Base-by-base conservation (phyloP, 202 grass and related monocot species). In the Digitaria exilis region DNA sequence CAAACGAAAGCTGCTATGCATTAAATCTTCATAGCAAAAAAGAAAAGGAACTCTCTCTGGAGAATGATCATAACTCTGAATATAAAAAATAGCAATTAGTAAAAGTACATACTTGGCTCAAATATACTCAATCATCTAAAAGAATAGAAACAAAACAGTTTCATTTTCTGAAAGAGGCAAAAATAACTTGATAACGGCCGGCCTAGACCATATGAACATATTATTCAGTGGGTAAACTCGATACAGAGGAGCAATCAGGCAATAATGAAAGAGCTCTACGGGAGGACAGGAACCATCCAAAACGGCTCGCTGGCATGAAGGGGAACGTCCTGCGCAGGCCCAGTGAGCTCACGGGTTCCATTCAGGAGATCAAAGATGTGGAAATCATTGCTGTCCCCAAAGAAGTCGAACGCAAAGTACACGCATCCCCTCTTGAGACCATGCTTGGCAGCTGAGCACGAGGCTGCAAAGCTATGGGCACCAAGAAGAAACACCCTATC, bases 331-430 rank as follows among this genome's bases (percentile, higher is more conserved):
- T 51, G 61, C 1, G 11, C 3, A 25, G 60, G 76, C 0, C 0
- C 14, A 66, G 7, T 30, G 8, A 79, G 29, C 29, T 66, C 45
- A 37, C 44, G 29, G 8, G 61, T 39, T 44, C 61, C 61, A 39
- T 79, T 61, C 19, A 22, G 8, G 29, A 79, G 44, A 79, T 79
- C 30, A 79, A 79, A 79, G 19, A 79, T 51, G 21, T 66, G 60
- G 19, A 16, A 4, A 5, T 51, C 21, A 2, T 35, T 51, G 21
- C 22, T 58, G 55, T 41, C 12, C 5, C 21, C 21, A 13, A 58
- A 34, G 0, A 57, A 25, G 6, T 75, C 51, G 13, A 17, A 8
- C 21, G 76, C 59, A 9, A 78, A 34, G 59, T 78, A 65, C 18
- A 79, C 61, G 9, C 60, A 50, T 2, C 60, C 42, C 2, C 11